Conservation (phyloP, 192 early-diverging fungal species). For the Obelidium mucronatum region DNA sequence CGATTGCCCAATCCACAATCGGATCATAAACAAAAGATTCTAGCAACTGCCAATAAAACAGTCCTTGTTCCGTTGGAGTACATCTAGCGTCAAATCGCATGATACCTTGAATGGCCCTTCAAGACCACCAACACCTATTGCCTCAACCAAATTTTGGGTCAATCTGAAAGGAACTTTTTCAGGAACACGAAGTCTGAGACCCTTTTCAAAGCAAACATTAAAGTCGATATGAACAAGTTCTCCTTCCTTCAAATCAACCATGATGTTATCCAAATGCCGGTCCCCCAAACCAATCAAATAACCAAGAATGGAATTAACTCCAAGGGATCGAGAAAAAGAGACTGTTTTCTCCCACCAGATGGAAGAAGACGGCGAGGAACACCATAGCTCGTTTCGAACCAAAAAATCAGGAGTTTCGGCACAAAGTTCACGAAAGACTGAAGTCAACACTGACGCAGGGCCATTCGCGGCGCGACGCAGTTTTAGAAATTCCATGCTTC, state of each 20-base stretch:
- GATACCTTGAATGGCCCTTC: conserved; percentile 56
- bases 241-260: conserved; percentile 57
- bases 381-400: conserved; percentile 72
- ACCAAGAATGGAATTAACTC: conserved; percentile 69
- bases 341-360: conserved; percentile 51
- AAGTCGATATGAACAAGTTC: conserved; percentile 77
- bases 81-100: conserved; percentile 43
- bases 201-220: conserved; percentile 80
- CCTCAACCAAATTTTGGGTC: conserved; percentile 57
- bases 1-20: conserved; percentile 59
- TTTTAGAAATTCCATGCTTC: conserved; percentile 56
- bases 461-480: conserved; percentile 72
- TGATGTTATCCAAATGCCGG: conserved; percentile 78
- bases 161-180: conserved; percentile 82
- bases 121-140: conserved; percentile 49
- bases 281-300: conserved; percentile 75
- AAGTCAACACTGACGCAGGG: conserved; percentile 62
- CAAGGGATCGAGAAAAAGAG: conserved; percentile 57
- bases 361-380: conserved; percentile 45
- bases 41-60: conserved; percentile 52
- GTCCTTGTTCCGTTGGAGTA: conserved; percentile 52
- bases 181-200: conserved; percentile 65
- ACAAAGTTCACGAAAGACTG: conserved; percentile 68
- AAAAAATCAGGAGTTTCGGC: conserved; percentile 72
- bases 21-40: conserved; percentile 67